Conservation (phyloP, 805 yeast species). For the Ogataea zsoltii region DNA sequence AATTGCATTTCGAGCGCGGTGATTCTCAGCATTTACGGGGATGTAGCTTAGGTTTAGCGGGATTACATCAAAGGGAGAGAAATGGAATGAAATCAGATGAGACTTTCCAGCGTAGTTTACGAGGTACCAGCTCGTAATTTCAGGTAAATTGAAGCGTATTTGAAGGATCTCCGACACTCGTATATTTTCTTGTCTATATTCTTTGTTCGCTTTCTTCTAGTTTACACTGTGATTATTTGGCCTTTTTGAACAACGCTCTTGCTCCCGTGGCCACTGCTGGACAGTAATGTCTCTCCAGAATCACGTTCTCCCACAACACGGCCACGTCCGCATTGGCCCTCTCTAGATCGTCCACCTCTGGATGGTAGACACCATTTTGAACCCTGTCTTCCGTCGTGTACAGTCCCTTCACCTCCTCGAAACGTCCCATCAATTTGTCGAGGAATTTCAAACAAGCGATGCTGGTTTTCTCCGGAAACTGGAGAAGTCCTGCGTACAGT, state of each 20-base stretch:
- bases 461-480: slow-evolving; percentile 86
- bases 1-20: too few species aligned
- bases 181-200: too few species aligned
- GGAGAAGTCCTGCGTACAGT: slow-evolving; percentile 62
- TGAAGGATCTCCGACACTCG: too few species aligned
- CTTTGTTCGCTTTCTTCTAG: too few species aligned
- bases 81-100: too few species aligned
- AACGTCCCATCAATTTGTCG: slow-evolving; percentile 71
- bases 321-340: slow-evolving; percentile 87
- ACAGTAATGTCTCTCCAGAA: slow-evolving; percentile 79
- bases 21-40: too few species aligned
- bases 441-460: slow-evolving; percentile 76
- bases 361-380: slow-evolving; percentile 72
- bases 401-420: slow-evolving; percentile 70
- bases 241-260: slow-evolving; percentile 40
- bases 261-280: slow-evolving; percentile 77
- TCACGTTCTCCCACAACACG: slow-evolving; percentile 82
- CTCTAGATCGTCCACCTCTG: slow-evolving; percentile 66
- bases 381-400: slow-evolving; percentile 88
- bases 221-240: slow-evolving; percentile 18
- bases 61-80: too few species aligned
- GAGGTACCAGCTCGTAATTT: too few species aligned
- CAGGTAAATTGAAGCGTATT: too few species aligned
- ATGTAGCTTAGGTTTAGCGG: too few species aligned
- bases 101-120: too few species aligned